Base-by-base conservation (phyloP, 1,284 basidiomycete genomes). In the Gymnopus androsaceus region DNA sequence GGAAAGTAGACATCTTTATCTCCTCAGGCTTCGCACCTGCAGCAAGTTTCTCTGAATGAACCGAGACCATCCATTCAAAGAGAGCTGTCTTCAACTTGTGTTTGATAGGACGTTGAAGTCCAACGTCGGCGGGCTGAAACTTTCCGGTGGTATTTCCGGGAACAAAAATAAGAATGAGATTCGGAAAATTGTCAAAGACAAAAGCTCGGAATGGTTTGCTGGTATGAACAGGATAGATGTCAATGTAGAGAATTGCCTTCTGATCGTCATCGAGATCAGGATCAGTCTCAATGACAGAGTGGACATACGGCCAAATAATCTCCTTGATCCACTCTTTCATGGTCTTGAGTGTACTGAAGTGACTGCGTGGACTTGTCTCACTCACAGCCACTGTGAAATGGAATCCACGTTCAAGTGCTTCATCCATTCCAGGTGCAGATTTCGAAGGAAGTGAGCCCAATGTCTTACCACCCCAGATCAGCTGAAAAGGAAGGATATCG, bases 401-500 rank as follows among this genome's bases (percentile, higher is more conserved):
- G 31, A 67, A 66, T 1, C 64, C 63, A 40, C 40, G 1, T 0
- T 46, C 48, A 11, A 12, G 3, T 5, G 61, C 65, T n/a, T 64
- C 59, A 1, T 31, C 27, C 59, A 68, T 64, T 3, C 59, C 54
- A 3, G 45, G 25, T 4, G 63, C 63, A 8, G 44, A 34, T 2
- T 15, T 14, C 1, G 33, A 50, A 11, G 66, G 69, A 1, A 66
- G 38, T 0, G 64, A 69, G 2, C 19, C 8, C 9, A 48, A 8
- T 0, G 64, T 59, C 19, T 58, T 47, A 0, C 69, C 69, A 6
- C 11, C 21, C 66, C 66, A 72, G 15, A 72, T 58, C 2, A 63
- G 61, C 50, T 73, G 69, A 40, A 70, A 68, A 2, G 69, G 69
- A n/a, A 71, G 59, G n/a, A 71, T 56, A 14, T 59, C 57, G 1